phyloP scores from a whole-genome alignment of 2,329 filamentous ascomycete species.

The Myriosclerotinia curreyana region DNA sequence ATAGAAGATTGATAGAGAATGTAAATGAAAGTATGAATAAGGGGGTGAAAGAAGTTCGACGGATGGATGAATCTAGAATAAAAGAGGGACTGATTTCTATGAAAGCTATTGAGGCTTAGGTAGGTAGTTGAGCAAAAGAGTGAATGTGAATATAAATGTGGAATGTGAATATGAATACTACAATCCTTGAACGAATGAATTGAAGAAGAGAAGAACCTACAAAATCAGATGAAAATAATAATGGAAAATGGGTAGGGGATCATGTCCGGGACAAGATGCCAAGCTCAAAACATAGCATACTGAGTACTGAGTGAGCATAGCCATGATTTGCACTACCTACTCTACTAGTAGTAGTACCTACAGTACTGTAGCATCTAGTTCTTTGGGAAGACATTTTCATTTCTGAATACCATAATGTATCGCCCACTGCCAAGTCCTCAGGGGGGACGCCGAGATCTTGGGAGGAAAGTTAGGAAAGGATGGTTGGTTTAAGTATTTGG shows the following conservation, averaged over 20 bases:
- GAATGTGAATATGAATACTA: too few species aligned
- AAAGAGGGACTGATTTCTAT: slow-evolving; percentile 16
- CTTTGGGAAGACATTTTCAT: slow-evolving; percentile 1
- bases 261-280: background rate
- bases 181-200: background rate
- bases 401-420: slow-evolving; percentile 10
- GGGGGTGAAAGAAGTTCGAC: background rate
- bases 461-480: too few species aligned
- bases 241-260: slow-evolving; percentile 1
- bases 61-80: slow-evolving; percentile 12
- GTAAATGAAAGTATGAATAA: slow-evolving; percentile 4
- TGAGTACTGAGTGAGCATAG: too few species aligned
- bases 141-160: slow-evolving; percentile 14
- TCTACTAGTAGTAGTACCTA: too few species aligned
- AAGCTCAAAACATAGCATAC: background rate
- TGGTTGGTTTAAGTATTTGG: slow-evolving; percentile 15
- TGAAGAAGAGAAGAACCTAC: slow-evolving; percentile 9
- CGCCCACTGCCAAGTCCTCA: slow-evolving; percentile 9
- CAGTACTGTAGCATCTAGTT: slow-evolving; percentile 6
- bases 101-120: slow-evolving; percentile 1
- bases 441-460: slow-evolving; percentile 23
- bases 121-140: slow-evolving; percentile 16
- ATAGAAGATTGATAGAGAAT: background rate
- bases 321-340: slow-evolving; percentile 14
- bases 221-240: slow-evolving; percentile 11